Percentiles rank a stretch among this genome's conserved stretches.
Evolutionary conservation across 2,329 filamentous ascomycete genomes (phyloP).

Genomic region (Sarocladium oryzae): DNA sequence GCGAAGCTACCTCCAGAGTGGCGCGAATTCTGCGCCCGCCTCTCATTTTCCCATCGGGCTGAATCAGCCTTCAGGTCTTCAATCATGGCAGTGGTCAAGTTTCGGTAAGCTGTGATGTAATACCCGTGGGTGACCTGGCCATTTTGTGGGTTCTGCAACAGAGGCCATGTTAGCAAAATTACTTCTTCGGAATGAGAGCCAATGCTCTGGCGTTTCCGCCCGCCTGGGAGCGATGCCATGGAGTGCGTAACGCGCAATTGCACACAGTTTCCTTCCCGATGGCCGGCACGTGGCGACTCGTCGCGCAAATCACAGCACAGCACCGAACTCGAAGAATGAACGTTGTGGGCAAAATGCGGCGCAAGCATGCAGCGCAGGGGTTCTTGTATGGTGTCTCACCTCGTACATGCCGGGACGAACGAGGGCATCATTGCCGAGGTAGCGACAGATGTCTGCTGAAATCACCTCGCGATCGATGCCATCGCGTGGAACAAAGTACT

Average conservation of each 20-base stretch:
- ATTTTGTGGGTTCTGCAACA: conserved; percentile 43
- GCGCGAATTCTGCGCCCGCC: conserved; percentile 48
- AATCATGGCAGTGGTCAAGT: conserved; percentile 65
- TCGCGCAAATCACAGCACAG: too few relatives aligned
- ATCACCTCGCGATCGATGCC: conserved; percentile 81
- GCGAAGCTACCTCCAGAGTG: conserved; percentile 52
- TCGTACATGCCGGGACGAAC: conserved; percentile 69
- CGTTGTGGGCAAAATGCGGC: too few relatives aligned
- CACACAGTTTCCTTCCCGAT: too few relatives aligned
- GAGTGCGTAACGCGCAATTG: too few relatives aligned
- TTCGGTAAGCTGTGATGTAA: conserved; percentile 73
- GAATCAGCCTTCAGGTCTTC: conserved; percentile 57
- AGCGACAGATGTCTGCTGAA: conserved; percentile 77
- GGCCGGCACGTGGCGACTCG: too few relatives aligned
- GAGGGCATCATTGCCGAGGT: conserved; percentile 74
- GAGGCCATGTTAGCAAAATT: conserved; percentile 18
- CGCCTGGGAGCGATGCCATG: neutral
- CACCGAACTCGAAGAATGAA: too few relatives aligned
- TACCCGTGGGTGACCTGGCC: conserved; percentile 63
- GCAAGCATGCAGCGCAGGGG: too few relatives aligned
- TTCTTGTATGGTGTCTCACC: conserved; percentile 36
- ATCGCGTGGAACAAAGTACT: conserved; percentile 74
- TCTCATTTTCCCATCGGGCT: conserved; percentile 54
- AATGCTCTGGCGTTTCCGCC: neutral
- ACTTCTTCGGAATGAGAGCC: neutral